These are phyloP conservation scores for Mesotaenium endlicherianum DNA, from an alignment of 139 green algal genomes.

Conservation along the genomic window DNA sequence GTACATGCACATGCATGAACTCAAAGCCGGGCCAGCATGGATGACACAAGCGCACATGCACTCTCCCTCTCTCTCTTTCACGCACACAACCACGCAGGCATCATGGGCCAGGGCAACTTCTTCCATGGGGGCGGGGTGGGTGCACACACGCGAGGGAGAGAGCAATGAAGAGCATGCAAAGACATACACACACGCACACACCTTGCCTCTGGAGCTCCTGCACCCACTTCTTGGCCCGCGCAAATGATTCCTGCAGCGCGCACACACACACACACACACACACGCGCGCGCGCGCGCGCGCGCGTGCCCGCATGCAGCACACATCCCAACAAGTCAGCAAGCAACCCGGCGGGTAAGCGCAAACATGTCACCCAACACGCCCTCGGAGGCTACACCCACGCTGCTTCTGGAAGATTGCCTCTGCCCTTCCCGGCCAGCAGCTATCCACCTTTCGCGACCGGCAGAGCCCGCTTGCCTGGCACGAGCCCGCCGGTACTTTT, in stretches of 20 bases:
- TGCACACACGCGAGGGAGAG: too few species aligned
- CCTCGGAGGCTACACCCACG: too few species aligned
- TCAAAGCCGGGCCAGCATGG: not conserved
- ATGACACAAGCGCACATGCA: not conserved
- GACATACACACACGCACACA: too few species aligned
- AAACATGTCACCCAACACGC: too few species aligned
- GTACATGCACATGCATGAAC: not conserved
- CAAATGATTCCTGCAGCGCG: slow-evolving; percentile 75
- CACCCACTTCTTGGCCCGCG: slow-evolving; percentile 90
- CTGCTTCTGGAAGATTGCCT: too few species aligned
- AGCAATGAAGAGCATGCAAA: too few species aligned
- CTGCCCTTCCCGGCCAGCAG: too few species aligned
- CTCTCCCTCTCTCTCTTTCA: not conserved
- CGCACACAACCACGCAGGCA: not conserved
- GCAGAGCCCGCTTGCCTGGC: too few species aligned
- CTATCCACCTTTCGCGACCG: too few species aligned
- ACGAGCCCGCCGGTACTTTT: too few species aligned
- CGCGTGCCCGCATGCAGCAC: not conserved
- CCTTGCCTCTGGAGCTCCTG: slow-evolving; percentile 74
- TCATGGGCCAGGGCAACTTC: not conserved
- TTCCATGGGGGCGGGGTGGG: not conserved
- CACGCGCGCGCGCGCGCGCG: not conserved
- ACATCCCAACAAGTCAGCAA: not conserved
- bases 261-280: slow-evolving; percentile 32
- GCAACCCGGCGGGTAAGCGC: not conserved